Base-by-base conservation (phyloP, 768 basidiomycete genomes). In the Lentinula sp. region DNA sequence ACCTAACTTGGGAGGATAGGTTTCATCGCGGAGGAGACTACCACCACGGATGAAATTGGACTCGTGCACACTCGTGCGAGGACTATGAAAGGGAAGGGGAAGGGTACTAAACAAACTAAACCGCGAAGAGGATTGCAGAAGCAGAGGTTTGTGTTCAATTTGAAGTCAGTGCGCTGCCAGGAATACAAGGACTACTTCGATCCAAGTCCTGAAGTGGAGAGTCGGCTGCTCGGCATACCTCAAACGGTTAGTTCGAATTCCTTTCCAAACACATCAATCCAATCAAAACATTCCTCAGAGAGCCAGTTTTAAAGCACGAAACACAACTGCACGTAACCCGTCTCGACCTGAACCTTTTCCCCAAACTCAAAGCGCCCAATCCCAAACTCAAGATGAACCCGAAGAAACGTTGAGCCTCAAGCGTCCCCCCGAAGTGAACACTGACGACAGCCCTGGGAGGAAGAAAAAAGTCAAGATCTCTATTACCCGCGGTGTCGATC, bases 381-480 rank as follows among this genome's bases (percentile, higher is more conserved):
- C 73, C 13, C 75, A 75, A 61, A 78, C 74, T n/a, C 77, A 79
- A 64, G 61, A 73, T 4, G 75, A 73, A 55, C 71, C 69, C n/a
- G 68, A 70, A 50, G 32, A 63, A 8, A 13, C 57, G 33, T n/a
- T 33, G 62, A 70, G 65, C 61, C 64, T 58, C 52, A 73, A 71
- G 62, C 79, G 82, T 63, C 69, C 74, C 59, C 76, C 73, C 59
- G 69, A 69, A 36, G 64, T 45, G 50, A 48, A 50, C 55, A 57
- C 62, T 45, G 71, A 72, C 43, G 66, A 65, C 28, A 67, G 63
- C n/a, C 69, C 48, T 33, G 62, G 73, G 54, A 73, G 73, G 10
- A 70, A 64, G 65, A 91, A 90, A 76, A 89, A 82, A 67, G 66
- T 85, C 62, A 93, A 91, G 74, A 81, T 91, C 53, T 93, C 90